These are phyloP conservation scores for Diaporthe sp. DNA, from an alignment of 2,329 filamentous ascomycete species.

Conservation along the genomic window DNA sequence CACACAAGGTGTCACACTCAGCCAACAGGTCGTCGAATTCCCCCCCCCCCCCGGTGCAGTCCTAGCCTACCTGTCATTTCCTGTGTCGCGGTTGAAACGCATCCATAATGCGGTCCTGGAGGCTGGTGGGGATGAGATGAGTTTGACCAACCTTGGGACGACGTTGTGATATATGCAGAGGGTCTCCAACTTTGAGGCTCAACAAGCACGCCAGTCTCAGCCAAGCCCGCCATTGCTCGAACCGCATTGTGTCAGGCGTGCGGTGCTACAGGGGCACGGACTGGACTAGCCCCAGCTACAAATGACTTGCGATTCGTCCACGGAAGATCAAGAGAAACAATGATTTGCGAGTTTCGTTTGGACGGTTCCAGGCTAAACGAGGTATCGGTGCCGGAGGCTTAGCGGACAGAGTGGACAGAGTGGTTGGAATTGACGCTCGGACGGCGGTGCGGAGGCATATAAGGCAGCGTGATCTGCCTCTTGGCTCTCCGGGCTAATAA, in stretches of 20 bases:
- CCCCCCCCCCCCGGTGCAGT: not conserved
- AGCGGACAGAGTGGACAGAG: not conserved
- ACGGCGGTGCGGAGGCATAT: not conserved
- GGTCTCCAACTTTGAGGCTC: constrained; percentile 1
- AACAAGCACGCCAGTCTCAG: constrained; percentile 15
- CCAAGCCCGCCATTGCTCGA: not conserved
- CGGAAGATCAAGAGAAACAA: constrained; percentile 23
- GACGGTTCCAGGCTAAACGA: not conserved
- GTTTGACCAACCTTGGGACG: constrained; percentile 7
- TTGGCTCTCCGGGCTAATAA: constrained; percentile 7
- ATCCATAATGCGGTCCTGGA: not conserved
- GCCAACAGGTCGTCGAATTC: not conserved
- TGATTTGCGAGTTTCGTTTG: not conserved
- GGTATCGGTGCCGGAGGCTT: not conserved
- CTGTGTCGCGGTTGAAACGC: no score
- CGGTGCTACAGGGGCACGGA: not conserved
- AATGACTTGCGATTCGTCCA: constrained; percentile 3
- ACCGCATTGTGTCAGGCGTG: constrained; percentile 3
- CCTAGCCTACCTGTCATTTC: not conserved
- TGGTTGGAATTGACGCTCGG: constrained; percentile 7
- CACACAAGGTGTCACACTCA: not conserved
- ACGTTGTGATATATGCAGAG: not conserved
- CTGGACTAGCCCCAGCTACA: not conserved
- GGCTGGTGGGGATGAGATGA: constrained; percentile 4
- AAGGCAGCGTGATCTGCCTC: constrained; percentile 18